Evolutionary conservation across 2,329 filamentous ascomycete genomes (phyloP).

Genomic region (Aspergillus niger): DNA sequence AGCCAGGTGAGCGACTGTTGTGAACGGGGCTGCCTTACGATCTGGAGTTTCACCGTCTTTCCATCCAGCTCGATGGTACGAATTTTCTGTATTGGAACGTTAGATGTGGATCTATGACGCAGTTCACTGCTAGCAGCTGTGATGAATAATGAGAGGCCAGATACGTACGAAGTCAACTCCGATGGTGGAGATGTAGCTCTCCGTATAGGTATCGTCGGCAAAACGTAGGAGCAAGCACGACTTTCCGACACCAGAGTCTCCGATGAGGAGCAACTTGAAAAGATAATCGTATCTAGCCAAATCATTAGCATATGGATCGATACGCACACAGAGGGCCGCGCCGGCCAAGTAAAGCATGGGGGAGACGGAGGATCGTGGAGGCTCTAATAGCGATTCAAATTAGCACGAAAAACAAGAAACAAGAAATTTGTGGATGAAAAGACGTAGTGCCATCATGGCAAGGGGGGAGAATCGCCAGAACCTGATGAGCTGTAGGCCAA

Average conservation of each 20-base stretch:
- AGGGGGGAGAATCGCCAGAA: conserved; percentile 5
- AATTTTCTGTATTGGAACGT: conserved; percentile 74
- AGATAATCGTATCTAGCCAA: conserved; percentile 95
- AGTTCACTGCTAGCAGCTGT: not conserved
- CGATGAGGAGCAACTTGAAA: conserved; percentile 99
- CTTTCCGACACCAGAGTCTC: conserved; percentile 99
- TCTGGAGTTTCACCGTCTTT: conserved; percentile 99
- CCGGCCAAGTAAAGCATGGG: not conserved
- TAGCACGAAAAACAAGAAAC: not conserved
- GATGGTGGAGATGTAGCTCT: conserved; percentile 99
- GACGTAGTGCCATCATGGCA: not conserved
- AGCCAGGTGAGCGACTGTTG: not conserved
- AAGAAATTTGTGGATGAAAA: not conserved
- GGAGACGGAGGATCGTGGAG: not conserved
- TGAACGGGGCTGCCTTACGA: conserved; percentile 62
- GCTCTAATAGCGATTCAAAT: conserved; percentile 27
- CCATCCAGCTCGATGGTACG: conserved; percentile 98
- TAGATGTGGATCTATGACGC: not conserved
- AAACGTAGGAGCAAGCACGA: conserved; percentile 97
- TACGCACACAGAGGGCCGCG: conserved; percentile 2
- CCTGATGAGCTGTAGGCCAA: conserved; percentile 10
- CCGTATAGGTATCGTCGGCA: conserved; percentile 98
- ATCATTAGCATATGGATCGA: conserved; percentile 29
- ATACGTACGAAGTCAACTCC: conserved; percentile 93
- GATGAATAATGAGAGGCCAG: not conserved